These are phyloP conservation scores for Blastobotrys mokoenaii DNA, from an alignment of 805 yeast genomes.

Conservation along the genomic window DNA sequence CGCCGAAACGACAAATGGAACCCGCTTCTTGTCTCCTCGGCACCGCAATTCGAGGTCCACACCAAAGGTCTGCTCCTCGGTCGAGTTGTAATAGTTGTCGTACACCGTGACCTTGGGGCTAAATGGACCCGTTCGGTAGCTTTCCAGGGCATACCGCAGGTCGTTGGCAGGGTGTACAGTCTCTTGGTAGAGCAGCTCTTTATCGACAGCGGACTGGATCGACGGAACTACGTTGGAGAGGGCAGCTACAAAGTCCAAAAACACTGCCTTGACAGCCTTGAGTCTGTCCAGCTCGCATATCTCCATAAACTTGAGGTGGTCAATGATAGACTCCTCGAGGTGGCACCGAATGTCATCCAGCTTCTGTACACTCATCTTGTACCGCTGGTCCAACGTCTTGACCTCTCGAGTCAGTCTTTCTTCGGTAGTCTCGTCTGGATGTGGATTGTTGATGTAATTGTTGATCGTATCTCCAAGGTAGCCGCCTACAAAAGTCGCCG, in stretches of 20 bases:
- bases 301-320: conserved; percentile 69
- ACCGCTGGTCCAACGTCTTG: conserved; percentile 45
- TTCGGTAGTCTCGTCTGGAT: conserved; percentile 43
- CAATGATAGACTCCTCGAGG: conserved; percentile 61
- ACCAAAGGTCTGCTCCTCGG: conserved; percentile 67
- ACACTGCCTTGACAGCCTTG: conserved; percentile 65
- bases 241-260: conserved; percentile 62
- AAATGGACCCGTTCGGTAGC: conserved; percentile 66
- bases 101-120: conserved; percentile 64
- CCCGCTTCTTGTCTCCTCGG: conserved; percentile 61
- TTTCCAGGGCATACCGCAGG: conserved; percentile 54
- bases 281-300: conserved; percentile 74
- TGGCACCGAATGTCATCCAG: conserved; percentile 64
- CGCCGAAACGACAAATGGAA: conserved; percentile 58
- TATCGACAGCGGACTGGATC: conserved; percentile 52
- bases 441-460: conserved; percentile 20
- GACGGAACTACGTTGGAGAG: conserved; percentile 52
- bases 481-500: conserved; percentile 23
- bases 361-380: conserved; percentile 44
- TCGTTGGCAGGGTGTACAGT: conserved; percentile 64
- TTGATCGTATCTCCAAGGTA: conserved; percentile 23
- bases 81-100: conserved; percentile 71
- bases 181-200: conserved; percentile 56
- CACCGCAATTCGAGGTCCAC: conserved; percentile 65
- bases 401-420: conserved; percentile 50